Percentiles rank a stretch among this genome's conserved stretches.
Evolutionary conservation across 2,329 filamentous ascomycete genomes (phyloP).

Genomic region (Onygenales sp.): DNA sequence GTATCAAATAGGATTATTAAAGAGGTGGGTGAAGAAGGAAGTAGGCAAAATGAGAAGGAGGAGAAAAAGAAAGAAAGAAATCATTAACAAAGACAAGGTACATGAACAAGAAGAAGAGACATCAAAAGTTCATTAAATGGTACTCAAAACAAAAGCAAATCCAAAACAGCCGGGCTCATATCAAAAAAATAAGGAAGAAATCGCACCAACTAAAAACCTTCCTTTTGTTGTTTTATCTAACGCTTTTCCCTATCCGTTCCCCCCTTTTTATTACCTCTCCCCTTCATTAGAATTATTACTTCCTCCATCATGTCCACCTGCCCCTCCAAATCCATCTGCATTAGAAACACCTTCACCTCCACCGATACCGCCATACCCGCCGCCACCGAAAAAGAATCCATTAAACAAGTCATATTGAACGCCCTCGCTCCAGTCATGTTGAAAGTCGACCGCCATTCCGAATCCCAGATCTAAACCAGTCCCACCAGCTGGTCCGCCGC

Average conservation of each 20-base stretch:
- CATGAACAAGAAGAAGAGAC: too few species aligned
- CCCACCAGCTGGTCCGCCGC: constrained; percentile 23
- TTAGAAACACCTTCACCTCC: too few species aligned
- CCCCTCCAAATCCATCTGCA: not conserved
- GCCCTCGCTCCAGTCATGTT: constrained; percentile 41
- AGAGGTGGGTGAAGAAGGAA: too few species aligned
- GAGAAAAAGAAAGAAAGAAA: too few species aligned
- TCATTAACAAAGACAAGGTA: too few species aligned
- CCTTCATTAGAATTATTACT: not conserved
- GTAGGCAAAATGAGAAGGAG: too few species aligned
- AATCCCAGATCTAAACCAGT: constrained; percentile 37
- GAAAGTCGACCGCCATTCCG: constrained; percentile 35
- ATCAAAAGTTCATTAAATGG: too few species aligned
- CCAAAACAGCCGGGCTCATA: too few species aligned
- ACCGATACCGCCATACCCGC: not conserved
- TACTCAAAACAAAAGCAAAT: too few species aligned
- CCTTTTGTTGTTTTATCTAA: not conserved
- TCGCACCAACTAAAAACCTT: not conserved
- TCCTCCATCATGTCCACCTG: not conserved
- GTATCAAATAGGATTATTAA: too few species aligned
- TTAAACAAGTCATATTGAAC: constrained; percentile 43
- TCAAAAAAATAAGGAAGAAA: too few species aligned
- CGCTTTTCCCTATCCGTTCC: not conserved
- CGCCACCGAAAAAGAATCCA: constrained; percentile 46
- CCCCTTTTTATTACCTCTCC: not conserved